Evolutionary conservation across 2,329 filamentous ascomycete species (phyloP).

Genomic region (Colletotrichum navitas): DNA sequence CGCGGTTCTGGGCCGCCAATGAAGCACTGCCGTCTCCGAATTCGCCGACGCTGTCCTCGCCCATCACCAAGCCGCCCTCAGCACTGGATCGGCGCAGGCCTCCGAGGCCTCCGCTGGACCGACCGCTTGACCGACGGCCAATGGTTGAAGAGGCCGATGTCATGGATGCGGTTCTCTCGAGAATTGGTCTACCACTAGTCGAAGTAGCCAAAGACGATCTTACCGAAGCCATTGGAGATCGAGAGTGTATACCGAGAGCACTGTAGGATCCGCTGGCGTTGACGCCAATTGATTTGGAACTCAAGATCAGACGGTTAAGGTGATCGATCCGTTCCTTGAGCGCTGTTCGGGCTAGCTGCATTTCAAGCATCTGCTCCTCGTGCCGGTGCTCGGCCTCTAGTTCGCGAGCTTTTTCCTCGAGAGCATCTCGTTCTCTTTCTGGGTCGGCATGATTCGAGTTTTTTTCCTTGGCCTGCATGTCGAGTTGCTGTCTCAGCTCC

Average conservation of each 20-base stretch:
- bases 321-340: conserved; percentile 98
- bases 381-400: conserved; percentile 87
- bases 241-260: conserved; percentile 67
- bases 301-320: conserved; percentile 92
- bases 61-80: conserved; percentile 61
- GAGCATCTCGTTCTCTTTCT: conserved; percentile 72
- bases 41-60: conserved; percentile 81
- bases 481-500: conserved; percentile 83
- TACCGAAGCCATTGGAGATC: conserved; percentile 66
- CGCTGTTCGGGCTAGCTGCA: conserved; percentile 95
- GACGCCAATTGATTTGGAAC: conserved; percentile 94
- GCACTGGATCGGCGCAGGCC: conserved; percentile 60
- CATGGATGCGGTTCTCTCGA: conserved; percentile 76
- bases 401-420: conserved; percentile 80
- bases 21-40: conserved; percentile 89
- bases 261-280: conserved; percentile 82
- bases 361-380: conserved; percentile 97
- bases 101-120: conserved; percentile 60
- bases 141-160: conserved; percentile 73
- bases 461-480: conserved; percentile 81
- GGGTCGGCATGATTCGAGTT: conserved; percentile 72
- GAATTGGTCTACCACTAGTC: conserved; percentile 59
- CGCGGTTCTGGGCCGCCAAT: conserved; percentile 84
- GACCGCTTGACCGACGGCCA: conserved; percentile 64
- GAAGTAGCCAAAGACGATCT: conserved; percentile 80